These are phyloP conservation scores for Digitaria exilis DNA, from an alignment of 202 grass and related monocot species.

Conservation along the genomic window DNA sequence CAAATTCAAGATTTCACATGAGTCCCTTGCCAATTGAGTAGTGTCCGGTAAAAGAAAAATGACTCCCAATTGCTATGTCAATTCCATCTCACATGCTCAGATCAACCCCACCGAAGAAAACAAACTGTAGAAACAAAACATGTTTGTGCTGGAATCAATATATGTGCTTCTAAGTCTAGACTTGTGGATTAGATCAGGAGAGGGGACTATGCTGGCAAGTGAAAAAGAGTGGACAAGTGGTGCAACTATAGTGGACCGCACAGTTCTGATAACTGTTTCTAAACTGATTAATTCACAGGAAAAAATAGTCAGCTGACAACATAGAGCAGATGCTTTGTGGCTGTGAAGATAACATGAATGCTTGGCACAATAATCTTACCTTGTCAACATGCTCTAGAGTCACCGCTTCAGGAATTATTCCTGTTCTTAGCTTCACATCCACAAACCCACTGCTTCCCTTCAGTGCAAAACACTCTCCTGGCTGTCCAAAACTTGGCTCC, in stretches of 20 bases:
- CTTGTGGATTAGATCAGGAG: conserved; percentile 1
- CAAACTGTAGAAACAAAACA: conserved; percentile 8
- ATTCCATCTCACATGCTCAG: background rate
- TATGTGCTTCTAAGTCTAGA: background rate
- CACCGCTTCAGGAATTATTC: conserved; percentile 70
- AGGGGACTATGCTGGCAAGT: background rate
- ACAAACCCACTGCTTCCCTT: conserved; percentile 81
- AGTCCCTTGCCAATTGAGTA: background rate
- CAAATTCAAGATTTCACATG: background rate
- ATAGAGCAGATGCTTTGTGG: background rate
- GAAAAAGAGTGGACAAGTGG: background rate
- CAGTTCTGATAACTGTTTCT: background rate
- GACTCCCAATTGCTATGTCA: background rate
- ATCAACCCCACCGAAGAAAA: background rate
- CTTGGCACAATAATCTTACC: conserved; percentile 45
- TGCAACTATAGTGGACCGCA: background rate
- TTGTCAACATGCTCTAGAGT: conserved; percentile 90
- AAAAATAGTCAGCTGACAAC: background rate
- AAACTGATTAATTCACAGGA: background rate
- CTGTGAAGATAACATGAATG: background rate
- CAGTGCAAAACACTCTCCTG: conserved; percentile 89
- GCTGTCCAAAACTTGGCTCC: conserved; percentile 93
- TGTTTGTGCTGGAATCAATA: background rate
- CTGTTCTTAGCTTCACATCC: conserved; percentile 69
- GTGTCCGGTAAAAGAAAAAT: background rate